Percentiles rank a stretch among this genome's conserved stretches.
phyloP scores from a whole-genome alignment of 2,329 filamentous ascomycete species.

The Stagonosporopsis cucurbitacearum region DNA sequence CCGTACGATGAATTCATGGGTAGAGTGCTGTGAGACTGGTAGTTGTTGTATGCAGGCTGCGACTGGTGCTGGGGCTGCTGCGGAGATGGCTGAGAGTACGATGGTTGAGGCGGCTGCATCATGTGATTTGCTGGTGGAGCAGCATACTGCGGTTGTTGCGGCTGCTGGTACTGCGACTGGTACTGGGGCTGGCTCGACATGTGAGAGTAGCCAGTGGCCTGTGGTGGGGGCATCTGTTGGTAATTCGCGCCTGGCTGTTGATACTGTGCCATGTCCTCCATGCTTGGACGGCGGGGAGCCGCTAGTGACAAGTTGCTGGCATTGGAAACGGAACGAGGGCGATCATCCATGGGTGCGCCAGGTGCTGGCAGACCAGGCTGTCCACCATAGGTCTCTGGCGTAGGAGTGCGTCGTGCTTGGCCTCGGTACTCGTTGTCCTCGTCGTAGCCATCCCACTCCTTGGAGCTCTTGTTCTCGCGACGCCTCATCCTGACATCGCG shows the following conservation, averaged over 20 bases:
- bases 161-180: constrained; percentile 43
- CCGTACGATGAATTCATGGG: constrained; percentile 50
- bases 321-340: constrained; percentile 67
- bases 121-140: constrained; percentile 43
- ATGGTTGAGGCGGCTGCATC: constrained; percentile 49
- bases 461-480: constrained; percentile 72
- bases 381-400: constrained; percentile 57
- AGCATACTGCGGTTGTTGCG: constrained; percentile 36
- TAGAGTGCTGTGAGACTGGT: constrained; percentile 43
- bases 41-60: constrained; percentile 36
- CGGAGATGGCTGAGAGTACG: constrained; percentile 40
- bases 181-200: constrained; percentile 48
- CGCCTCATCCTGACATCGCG: constrained; percentile 93
- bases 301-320: constrained; percentile 54
- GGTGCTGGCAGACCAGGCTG: constrained; percentile 39
- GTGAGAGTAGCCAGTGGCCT: constrained; percentile 48
- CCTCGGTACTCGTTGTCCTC: constrained; percentile 58
- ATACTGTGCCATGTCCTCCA: constrained; percentile 55
- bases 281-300: constrained; percentile 52
- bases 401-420: constrained; percentile 57
- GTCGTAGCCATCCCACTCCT: constrained; percentile 71
- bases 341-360: constrained; percentile 46
- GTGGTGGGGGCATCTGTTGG: constrained; percentile 51
- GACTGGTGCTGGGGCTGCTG: constrained; percentile 18
- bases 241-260: constrained; percentile 42